Evolutionary conservation across 2,329 filamentous ascomycete genomes (phyloP).

Genomic region (Fusarium paranaense): DNA sequence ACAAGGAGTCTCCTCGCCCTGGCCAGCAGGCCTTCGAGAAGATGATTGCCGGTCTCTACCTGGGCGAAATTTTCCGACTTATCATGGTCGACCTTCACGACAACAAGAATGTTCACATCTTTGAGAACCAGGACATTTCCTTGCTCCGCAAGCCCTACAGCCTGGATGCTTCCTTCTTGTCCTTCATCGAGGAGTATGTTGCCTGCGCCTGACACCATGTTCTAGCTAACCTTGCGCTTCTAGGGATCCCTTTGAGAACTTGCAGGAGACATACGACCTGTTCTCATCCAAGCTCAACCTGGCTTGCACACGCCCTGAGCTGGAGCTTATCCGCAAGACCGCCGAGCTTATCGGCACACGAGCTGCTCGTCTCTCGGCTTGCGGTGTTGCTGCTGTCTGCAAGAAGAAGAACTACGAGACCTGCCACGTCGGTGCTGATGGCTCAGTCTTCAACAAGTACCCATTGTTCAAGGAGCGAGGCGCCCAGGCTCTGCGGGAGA

Average conservation of each 20-base stretch:
- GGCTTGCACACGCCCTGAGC: slow-evolving; percentile 77
- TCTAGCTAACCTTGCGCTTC: slow-evolving; percentile 32
- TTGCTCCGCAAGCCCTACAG: slow-evolving; percentile 88
- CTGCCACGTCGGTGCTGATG: slow-evolving; percentile 96
- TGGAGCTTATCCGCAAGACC: slow-evolving; percentile 88
- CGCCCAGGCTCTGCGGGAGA: slow-evolving; percentile 90
- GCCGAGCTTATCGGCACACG: slow-evolving; percentile 96
- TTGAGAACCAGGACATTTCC: slow-evolving; percentile 84
- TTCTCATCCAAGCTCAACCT: slow-evolving; percentile 83
- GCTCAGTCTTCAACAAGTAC: slow-evolving; percentile 99
- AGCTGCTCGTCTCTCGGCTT: slow-evolving; percentile 90
- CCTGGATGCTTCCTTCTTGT: slow-evolving; percentile 93
- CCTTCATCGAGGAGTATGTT: slow-evolving; percentile 86
- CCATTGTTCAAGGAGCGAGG: slow-evolving; percentile 96
- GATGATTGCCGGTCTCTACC: slow-evolving; percentile 95
- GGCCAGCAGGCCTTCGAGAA: slow-evolving; percentile 98
- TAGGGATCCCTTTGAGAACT: slow-evolving; percentile 93
- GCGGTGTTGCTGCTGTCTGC: slow-evolving; percentile 95
- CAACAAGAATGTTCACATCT: slow-evolving; percentile 79
- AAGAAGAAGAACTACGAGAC: slow-evolving; percentile 92
- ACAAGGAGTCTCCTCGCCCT: slow-evolving; percentile 90
- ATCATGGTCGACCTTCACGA: slow-evolving; percentile 88
- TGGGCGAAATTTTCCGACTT: slow-evolving; percentile 94
- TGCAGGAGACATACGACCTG: slow-evolving; percentile 87
- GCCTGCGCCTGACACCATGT: neutral